Evolutionary conservation across 192 early-diverging fungal species (phyloP), one percentile per base, ranked within the genome.

Genomic region (Lunasporangiospora selenospora): DNA sequence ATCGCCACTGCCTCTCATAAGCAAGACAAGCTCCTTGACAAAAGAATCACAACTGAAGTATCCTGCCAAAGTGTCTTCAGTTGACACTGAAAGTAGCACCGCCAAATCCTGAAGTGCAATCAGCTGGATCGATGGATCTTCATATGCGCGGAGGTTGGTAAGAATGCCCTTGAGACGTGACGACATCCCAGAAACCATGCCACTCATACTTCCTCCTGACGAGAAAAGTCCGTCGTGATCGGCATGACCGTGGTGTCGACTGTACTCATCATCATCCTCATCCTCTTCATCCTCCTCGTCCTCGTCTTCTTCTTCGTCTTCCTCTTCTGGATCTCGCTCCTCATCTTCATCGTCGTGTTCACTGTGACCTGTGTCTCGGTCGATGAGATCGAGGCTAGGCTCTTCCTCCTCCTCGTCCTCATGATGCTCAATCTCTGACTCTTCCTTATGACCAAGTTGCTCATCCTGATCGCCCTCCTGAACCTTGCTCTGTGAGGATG

Each of bases 21-120:
- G 51, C 4, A 57, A 49, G n/a, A 92, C 80, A 5, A 94, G 79
- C 62, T 83, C 85, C 47, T 86, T 88, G 40, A 82, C 83, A 53
- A 89, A 90, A 31, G 85, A 83, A 24, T 86, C 84, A 18, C 82
- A 73, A 44, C 86, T 82, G 45, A 96, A 88, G 23, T 67, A 80
- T 6, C 87, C 82, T n/a, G 79, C 65, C 31, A 87, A 57, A 6
- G 75, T 84, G 24, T 87, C 86, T 58, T 92, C 92, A n/a, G 85
- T 94, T 18, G 92, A 88, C 23, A 95, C 85, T 29, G 85, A 84
- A 13, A 96, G 65, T 10, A 89, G 48, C 53, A 93, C 92, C 6
- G 92, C 76, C 43, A 96, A 75, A 60, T 93, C 92, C 58, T 96
- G 94, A 21, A 96, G 77, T 2, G 93, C 89, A n/a, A 96, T 75